These are phyloP conservation scores for Hsuehochloa calcarea DNA, from an alignment of 176 grass and related monocot genomes.

Conservation along the genomic window DNA sequence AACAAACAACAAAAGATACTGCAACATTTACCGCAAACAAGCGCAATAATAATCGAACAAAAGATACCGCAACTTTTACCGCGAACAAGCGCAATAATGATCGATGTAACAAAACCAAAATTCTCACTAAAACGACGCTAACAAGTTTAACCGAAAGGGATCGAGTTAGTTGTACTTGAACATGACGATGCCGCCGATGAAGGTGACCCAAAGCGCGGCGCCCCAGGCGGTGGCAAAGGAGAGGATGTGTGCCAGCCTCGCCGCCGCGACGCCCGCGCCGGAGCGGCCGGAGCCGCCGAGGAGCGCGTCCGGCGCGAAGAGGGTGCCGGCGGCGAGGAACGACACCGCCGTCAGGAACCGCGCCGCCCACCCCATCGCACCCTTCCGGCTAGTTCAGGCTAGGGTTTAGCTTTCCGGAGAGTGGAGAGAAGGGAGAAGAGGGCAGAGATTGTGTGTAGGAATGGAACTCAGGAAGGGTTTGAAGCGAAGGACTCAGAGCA, in stretches of 20 bases:
- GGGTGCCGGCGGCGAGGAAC: constrained; percentile 61
- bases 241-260: constrained; percentile 70
- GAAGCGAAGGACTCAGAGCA: not conserved
- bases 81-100: not conserved
- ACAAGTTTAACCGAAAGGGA: not conserved
- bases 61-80: not conserved
- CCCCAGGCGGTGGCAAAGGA: constrained; percentile 81
- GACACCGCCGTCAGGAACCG: constrained; percentile 67
- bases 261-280: constrained; percentile 28
- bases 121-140: not conserved
- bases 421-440: not conserved
- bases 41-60: not conserved
- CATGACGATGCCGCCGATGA: constrained; percentile 84
- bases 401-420: not conserved
- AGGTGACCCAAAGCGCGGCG: constrained; percentile 82
- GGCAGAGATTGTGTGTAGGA: not conserved
- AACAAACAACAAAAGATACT: not conserved
- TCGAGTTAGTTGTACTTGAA: constrained; percentile 51
- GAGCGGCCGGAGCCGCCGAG: constrained; percentile 30
- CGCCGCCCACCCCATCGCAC: constrained; percentile 63
- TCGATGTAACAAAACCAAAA: not conserved
- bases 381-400: not conserved
- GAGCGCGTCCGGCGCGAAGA: constrained; percentile 68
- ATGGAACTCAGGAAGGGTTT: not conserved
- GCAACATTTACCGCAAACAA: not conserved